These are phyloP conservation scores for Thermothielavioides terrestris DNA, from an alignment of 495 filamentous ascomycete species.

Conservation along the genomic window DNA sequence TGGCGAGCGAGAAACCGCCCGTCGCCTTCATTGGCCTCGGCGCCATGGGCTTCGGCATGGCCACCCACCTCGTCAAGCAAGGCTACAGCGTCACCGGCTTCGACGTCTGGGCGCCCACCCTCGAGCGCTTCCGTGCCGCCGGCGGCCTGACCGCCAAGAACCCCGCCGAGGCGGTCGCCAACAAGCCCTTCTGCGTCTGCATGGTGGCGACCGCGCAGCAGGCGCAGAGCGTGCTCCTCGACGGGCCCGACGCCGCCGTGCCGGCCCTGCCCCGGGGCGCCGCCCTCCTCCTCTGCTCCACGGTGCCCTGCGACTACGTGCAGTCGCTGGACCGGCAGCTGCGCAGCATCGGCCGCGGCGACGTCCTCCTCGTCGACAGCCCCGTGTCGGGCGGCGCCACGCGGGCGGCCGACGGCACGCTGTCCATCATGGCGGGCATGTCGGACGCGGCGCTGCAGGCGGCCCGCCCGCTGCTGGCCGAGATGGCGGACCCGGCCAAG, in stretches of 20 bases:
- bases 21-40: conserved; percentile 77
- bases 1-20: conserved; percentile 39
- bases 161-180: conserved; percentile 53
- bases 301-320: conserved; percentile 60
- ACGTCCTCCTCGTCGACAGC: conserved; percentile 62
- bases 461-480: conserved; percentile 51
- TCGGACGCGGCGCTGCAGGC: conserved; percentile 47
- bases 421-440: conserved; percentile 75
- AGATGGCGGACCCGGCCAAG: conserved; percentile 52
- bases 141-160: conserved; percentile 56
- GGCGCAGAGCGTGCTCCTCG: conserved; percentile 57
- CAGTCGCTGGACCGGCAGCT: conserved; percentile 51
- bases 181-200: conserved; percentile 55
- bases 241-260: conserved; percentile 49
- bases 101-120: conserved; percentile 64
- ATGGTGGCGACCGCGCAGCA: conserved; percentile 76
- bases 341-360: conserved; percentile 43
- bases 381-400: conserved; percentile 72
- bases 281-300: conserved; percentile 64
- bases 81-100: conserved; percentile 64
- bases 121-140: conserved; percentile 58
- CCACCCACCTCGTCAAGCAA: conserved; percentile 62
- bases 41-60: conserved; percentile 87
- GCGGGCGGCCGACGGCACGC: conserved; percentile 64
- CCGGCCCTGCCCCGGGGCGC: conserved; percentile 47